Evolutionary conservation across 768 basidiomycete genomes (phyloP), one percentile per base, ranked within the genome.

Genomic region (Boletus fagicola): DNA sequence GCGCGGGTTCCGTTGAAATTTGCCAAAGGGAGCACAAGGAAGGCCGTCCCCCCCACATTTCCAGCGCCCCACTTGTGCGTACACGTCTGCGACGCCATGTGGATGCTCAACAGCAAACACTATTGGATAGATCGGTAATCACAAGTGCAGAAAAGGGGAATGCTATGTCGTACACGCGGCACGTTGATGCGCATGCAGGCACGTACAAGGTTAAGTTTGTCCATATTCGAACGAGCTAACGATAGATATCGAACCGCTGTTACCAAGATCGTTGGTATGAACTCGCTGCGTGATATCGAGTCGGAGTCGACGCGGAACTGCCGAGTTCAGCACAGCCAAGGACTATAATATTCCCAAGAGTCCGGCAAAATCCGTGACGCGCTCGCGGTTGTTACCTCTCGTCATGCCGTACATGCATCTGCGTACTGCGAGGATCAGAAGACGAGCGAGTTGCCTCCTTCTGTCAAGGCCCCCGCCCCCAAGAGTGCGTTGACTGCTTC

Each of bases 131-230:
- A 49, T 45, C 43, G 46, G 49, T 40, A 48, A 24, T 38, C 50
- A 28, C 47, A 49, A 44, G 30, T 40, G 38, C 46, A 49, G 30
- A 36, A 36, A 51, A 22, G 33, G 45, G 42, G 47, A 43, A 54
- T 45, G 44, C 40, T 35, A 39, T 40, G 47, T 24, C 45, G 49
- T 49, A 53, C 50, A 30, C 16, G 13, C 26, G 38, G 24, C 54
- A 36, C 47, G 24, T 35, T 49, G 53, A 54, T 44, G 13, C 39
- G 36, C 47, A 11, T 40, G 64, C 42, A 53, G 56, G 46, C 40
- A 20, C 36, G 42, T 22, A 39, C 63, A 66, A 65, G 20, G 65
- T 66, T 68, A 66, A 53, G 66, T 66, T 66, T 68, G 60, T 48
- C n/a, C 24, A 33, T 36, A 47, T 51, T 30, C 18, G 48, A 43